phyloP scores from a whole-genome alignment of 2,329 filamentous ascomycete species.

The Hansfordia pulvinata region DNA sequence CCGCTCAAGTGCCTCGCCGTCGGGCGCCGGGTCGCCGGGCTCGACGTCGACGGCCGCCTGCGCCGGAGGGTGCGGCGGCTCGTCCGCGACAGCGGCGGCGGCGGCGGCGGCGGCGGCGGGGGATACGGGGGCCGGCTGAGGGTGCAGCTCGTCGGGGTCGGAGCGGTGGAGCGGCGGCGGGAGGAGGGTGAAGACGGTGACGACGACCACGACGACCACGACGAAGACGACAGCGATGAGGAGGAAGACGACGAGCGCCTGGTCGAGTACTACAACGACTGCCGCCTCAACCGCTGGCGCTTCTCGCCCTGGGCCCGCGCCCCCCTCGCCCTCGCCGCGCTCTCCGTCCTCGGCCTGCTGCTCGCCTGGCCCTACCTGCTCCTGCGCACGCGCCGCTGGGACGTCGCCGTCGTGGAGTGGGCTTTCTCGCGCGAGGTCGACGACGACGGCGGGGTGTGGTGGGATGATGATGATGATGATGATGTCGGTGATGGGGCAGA shows the following conservation, averaged over 20 bases:
- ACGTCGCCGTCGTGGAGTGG: constrained; percentile 51
- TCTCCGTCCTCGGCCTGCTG: constrained; percentile 57
- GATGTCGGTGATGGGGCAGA: too few relatives aligned
- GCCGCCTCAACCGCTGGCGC: constrained; percentile 50
- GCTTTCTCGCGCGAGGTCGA: constrained; percentile 27
- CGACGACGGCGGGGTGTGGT: too few relatives aligned
- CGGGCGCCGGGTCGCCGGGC: constrained; percentile 39
- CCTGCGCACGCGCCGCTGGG: constrained; percentile 53
- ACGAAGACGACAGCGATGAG: too few relatives aligned
- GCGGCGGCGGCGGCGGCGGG: too few relatives aligned
- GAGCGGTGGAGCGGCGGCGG: too few relatives aligned
- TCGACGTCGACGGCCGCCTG: constrained; percentile 43
- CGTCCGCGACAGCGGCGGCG: constrained; percentile 47
- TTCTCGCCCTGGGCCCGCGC: constrained; percentile 48
- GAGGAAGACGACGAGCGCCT: constrained; percentile 35
- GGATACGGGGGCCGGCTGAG: constrained; percentile 50
- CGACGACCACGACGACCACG: too few relatives aligned
- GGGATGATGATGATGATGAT: too few relatives aligned
- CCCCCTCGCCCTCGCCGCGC: constrained; percentile 51
- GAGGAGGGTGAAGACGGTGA: too few relatives aligned
- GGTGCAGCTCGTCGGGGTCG: constrained; percentile 51
- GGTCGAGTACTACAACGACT: constrained; percentile 51
- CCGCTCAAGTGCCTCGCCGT: constrained; percentile 43
- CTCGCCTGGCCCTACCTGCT: constrained; percentile 59
- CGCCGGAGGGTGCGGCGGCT: constrained; percentile 37